Evolutionary conservation across 1,139 yeast species (phyloP).

Genomic region (Yamadazyma triangularis): DNA sequence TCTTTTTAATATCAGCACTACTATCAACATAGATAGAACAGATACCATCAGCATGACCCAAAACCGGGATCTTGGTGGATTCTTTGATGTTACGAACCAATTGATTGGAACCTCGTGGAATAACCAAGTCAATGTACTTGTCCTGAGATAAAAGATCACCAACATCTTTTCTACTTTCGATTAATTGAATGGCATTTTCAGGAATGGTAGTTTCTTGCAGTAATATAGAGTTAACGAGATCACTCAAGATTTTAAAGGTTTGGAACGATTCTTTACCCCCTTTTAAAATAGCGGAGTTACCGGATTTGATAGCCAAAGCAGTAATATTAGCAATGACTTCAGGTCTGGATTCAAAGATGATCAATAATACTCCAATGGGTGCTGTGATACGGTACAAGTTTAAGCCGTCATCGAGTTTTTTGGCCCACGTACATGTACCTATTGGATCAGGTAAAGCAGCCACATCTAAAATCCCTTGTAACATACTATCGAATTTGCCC

Average conservation of each 20-base stretch:
- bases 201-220: constrained; percentile 64
- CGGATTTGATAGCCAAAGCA: constrained; percentile 92
- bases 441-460: constrained; percentile 86
- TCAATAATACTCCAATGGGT: constrained; percentile 90
- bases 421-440: constrained; percentile 78
- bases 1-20: constrained; percentile 72
- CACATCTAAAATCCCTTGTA: constrained; percentile 91
- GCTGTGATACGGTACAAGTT: constrained; percentile 82
- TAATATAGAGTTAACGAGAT: constrained; percentile 61
- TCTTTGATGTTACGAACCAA: constrained; percentile 81
- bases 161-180: constrained; percentile 86
- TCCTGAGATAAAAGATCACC: constrained; percentile 81
- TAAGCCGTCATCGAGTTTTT: constrained; percentile 81
- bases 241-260: constrained; percentile 81
- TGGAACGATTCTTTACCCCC: constrained; percentile 93
- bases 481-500: constrained; percentile 89
- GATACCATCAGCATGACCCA: constrained; percentile 98
- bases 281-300: constrained; percentile 91
- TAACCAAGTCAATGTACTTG: constrained; percentile 85
- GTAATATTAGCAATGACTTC: constrained; percentile 98
- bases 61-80: constrained; percentile 88
- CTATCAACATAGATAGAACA: constrained; percentile 83
- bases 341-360: constrained; percentile 95
- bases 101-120: constrained; percentile 94
- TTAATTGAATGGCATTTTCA: constrained; percentile 73